These are phyloP conservation scores for Stentor coeruleus DNA, from an alignment of 73 alveolate genomes.

Conservation along the genomic window DNA sequence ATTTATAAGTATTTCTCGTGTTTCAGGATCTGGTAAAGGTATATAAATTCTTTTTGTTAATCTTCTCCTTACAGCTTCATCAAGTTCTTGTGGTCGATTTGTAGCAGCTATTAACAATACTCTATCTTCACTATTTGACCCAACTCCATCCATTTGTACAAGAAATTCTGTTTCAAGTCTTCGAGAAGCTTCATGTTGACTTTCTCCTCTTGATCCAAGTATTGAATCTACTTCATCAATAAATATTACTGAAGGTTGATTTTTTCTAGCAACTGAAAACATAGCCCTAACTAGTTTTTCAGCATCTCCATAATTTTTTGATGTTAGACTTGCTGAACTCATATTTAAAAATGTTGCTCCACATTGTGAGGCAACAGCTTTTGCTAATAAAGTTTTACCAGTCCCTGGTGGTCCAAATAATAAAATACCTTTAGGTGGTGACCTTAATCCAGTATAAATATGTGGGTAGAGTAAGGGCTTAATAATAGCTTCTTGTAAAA, in stretches of 20 bases:
- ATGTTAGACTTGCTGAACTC: constrained; percentile 77
- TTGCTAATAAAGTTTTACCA: constrained; percentile 96
- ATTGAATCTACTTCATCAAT: constrained; percentile 99
- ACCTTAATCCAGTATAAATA: constrained; percentile 80
- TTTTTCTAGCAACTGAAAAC: constrained; percentile 82
- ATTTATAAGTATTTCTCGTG: not conserved
- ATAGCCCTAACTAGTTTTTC: constrained; percentile 66
- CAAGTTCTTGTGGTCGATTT: constrained; percentile 96
- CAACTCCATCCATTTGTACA: constrained; percentile 87
- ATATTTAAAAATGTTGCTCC: constrained; percentile 81
- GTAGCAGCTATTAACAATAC: constrained; percentile 87
- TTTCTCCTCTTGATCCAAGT: constrained; percentile 86
- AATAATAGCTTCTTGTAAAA: constrained; percentile 83
- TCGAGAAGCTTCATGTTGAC: constrained; percentile 93
- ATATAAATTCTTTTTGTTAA: constrained; percentile 84
- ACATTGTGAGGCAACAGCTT: constrained; percentile 88
- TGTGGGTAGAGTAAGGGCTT: constrained; percentile 87
- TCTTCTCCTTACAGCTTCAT: constrained; percentile 89
- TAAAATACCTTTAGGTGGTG: constrained; percentile 96
- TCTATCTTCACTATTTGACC: constrained; percentile 68
- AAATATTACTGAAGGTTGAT: constrained; percentile 93
- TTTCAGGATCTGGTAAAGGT: constrained; percentile 92
- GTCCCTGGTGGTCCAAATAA: constrained; percentile 96
- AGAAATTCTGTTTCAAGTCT: constrained; percentile 98
- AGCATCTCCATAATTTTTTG: constrained; percentile 93